These are phyloP conservation scores for Collybia mongolica DNA, from an alignment of 768 basidiomycete species.

Conservation along the genomic window DNA sequence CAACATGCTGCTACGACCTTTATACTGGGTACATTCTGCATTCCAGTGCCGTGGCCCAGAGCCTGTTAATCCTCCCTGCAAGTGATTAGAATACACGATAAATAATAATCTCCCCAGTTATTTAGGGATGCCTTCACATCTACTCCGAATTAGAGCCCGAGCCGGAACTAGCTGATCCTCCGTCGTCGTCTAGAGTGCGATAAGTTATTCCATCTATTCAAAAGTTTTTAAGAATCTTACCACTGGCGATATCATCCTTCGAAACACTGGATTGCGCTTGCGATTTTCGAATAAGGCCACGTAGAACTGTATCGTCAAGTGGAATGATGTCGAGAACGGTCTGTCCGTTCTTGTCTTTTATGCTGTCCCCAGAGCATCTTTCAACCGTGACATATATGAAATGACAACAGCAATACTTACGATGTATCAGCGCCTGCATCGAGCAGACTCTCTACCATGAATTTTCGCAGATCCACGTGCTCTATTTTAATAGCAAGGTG, in stretches of 20 bases:
- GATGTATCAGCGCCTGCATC: constrained; percentile 78
- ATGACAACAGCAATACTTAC: constrained; percentile 34
- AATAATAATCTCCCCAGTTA: too few species aligned
- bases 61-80: too few species aligned
- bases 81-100: too few species aligned
- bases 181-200: constrained; percentile 19
- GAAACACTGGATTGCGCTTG: constrained; percentile 52
- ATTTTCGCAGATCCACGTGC: constrained; percentile 49
- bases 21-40: too few species aligned
- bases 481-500: constrained; percentile 68
- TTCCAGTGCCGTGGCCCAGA: too few species aligned
- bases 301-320: constrained; percentile 48
- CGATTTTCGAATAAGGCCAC: constrained; percentile 49
- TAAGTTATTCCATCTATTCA: neutral
- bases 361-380: constrained; percentile 34
- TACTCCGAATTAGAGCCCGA: constrained; percentile 35
- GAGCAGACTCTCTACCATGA: constrained; percentile 61
- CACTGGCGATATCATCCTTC: constrained; percentile 62
- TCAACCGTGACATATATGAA: neutral
- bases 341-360: constrained; percentile 70
- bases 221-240: constrained; percentile 29
- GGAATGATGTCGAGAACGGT: constrained; percentile 56
- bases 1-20: too few species aligned
- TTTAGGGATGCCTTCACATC: neutral
- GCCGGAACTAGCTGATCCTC: constrained; percentile 25